These are phyloP conservation scores for Telopea speciosissima DNA, from an alignment of 177 flowering plant genomes.

Conservation along the genomic window DNA sequence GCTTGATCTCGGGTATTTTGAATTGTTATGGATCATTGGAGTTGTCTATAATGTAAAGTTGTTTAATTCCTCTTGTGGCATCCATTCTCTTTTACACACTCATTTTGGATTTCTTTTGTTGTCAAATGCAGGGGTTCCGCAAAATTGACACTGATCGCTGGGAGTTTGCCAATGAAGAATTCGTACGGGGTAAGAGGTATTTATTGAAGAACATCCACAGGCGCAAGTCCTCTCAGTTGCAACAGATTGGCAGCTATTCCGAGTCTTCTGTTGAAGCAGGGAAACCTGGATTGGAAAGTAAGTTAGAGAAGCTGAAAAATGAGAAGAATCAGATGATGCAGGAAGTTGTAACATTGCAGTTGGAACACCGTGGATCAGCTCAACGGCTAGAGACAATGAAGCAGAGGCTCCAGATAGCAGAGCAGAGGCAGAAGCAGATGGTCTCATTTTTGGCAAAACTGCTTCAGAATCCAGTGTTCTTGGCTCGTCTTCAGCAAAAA, in stretches of 20 bases:
- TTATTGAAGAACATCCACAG: slow-evolving; percentile 76
- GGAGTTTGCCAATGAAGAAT: slow-evolving; percentile 84
- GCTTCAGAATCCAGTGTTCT: slow-evolving; percentile 62
- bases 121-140: slow-evolving; percentile 73
- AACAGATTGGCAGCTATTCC: slow-evolving; percentile 29
- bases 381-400: slow-evolving; percentile 49
- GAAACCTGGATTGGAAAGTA: slow-evolving; percentile 36
- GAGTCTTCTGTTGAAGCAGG: slow-evolving; percentile 31
- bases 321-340: slow-evolving; percentile 62
- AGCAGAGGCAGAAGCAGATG: slow-evolving; percentile 74
- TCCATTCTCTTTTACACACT: slow-evolving; percentile 10
- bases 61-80: background rate
- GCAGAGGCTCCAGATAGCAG: slow-evolving; percentile 57
- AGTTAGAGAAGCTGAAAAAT: slow-evolving; percentile 49
- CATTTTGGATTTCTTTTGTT: slow-evolving; percentile 14
- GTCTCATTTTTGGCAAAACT: slow-evolving; percentile 66
- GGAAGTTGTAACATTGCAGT: slow-evolving; percentile 63
- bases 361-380: slow-evolving; percentile 52
- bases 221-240: slow-evolving; percentile 57
- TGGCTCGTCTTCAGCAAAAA: slow-evolving; percentile 40
- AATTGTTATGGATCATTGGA: background rate
- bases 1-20: background rate
- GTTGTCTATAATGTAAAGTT: slow-evolving; percentile 1
- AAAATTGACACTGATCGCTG: slow-evolving; percentile 76
- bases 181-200: slow-evolving; percentile 58